These are phyloP conservation scores for Teratosphaeria zuluensis DNA, from an alignment of 2,329 filamentous ascomycete genomes.

Conservation along the genomic window DNA sequence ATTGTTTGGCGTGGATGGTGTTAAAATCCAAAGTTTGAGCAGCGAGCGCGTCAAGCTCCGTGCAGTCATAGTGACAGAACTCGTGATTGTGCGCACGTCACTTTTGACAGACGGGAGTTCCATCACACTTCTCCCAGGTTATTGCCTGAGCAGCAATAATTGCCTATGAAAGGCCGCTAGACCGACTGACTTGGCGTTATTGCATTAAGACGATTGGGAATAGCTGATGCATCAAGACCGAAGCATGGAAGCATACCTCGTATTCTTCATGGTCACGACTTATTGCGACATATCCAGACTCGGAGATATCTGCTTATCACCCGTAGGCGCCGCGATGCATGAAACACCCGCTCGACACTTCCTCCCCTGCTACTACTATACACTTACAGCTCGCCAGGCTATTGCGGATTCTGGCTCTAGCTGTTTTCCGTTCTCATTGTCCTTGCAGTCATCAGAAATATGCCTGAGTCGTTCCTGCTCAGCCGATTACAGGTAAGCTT, in stretches of 20 bases:
- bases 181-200: too few relatives aligned
- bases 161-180: too few relatives aligned
- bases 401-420: too few relatives aligned
- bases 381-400: too few relatives aligned
- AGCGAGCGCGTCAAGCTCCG: too few relatives aligned
- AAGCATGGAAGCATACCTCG: too few relatives aligned
- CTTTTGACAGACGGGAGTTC: too few relatives aligned
- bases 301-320: background rate
- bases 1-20: background rate
- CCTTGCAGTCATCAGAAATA: background rate
- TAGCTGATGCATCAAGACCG: too few relatives aligned
- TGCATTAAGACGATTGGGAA: too few relatives aligned
- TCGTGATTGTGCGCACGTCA: background rate
- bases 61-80: background rate
- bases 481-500: background rate
- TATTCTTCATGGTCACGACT: background rate
- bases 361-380: background rate
- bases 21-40: background rate
- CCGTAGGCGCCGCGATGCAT: background rate
- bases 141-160: too few relatives aligned
- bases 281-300: background rate
- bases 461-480: background rate
- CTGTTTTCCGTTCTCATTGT: background rate
- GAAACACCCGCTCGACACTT: background rate
- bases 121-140: too few relatives aligned